These are phyloP conservation scores for Plasmodium inui DNA, from an alignment of 169 alveolate genomes.

Conservation along the genomic window DNA sequence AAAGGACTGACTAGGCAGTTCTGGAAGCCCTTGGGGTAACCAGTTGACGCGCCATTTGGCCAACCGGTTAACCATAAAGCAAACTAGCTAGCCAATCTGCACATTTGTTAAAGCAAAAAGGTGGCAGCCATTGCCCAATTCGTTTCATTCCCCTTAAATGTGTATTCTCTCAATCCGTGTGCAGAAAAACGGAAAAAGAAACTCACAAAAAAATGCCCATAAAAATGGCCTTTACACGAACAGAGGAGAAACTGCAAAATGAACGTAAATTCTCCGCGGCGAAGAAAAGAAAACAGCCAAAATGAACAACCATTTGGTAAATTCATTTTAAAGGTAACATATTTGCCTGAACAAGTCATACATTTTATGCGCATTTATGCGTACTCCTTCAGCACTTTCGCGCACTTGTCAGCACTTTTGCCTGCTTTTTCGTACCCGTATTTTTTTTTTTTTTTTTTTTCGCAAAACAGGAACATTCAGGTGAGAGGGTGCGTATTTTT, in stretches of 20 bases:
- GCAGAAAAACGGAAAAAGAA: neutral
- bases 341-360: conserved; percentile 2
- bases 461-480: neutral
- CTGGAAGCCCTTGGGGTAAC: neutral
- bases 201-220: neutral
- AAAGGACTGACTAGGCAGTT: neutral
- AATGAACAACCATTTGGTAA: neutral
- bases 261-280: neutral
- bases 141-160: neutral
- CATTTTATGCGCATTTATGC: neutral
- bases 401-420: neutral
- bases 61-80: neutral
- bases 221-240: neutral
- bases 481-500: neutral
- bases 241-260: neutral
- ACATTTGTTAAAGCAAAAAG: neutral
- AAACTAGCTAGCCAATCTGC: neutral
- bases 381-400: neutral
- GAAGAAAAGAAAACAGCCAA: neutral
- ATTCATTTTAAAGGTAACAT: neutral
- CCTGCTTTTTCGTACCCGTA: neutral
- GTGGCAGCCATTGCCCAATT: neutral
- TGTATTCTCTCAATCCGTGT: neutral
- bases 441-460: neutral
- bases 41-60: neutral